Evolutionary conservation across 306 rosid genomes (phyloP).

Genomic region (Calophaca sinica): DNA sequence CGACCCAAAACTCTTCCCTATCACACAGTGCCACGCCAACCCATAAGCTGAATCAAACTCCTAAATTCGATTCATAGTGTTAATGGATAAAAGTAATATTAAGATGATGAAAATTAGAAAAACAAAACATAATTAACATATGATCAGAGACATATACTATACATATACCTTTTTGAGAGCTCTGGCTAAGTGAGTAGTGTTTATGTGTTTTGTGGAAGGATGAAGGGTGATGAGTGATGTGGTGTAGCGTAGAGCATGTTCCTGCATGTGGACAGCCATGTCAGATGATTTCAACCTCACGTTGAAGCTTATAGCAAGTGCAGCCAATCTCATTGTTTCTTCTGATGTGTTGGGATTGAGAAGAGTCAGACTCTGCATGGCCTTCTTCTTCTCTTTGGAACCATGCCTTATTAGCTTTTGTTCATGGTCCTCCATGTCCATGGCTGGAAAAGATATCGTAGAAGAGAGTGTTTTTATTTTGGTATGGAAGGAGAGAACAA

Average conservation of each 20-base stretch:
- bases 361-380: too few relatives aligned
- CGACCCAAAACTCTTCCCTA: conserved; percentile 78
- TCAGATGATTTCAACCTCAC: conserved; percentile 68
- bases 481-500: background rate
- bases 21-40: conserved; percentile 77
- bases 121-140: too few relatives aligned
- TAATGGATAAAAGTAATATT: too few relatives aligned
- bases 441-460: background rate
- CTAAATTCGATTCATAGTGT: conserved; percentile 19
- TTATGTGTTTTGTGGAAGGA: conserved; percentile 46
- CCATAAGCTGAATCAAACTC: conserved; percentile 68
- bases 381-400: conserved; percentile 39
- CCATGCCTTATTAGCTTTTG: background rate
- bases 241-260: conserved; percentile 59
- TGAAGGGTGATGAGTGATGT: conserved; percentile 49
- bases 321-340: conserved; percentile 54
- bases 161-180: conserved; percentile 67
- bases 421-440: conserved; percentile 29
- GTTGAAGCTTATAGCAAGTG: conserved; percentile 63
- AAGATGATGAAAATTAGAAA: background rate
- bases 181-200: conserved; percentile 61
- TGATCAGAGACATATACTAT: too few relatives aligned
- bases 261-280: conserved; percentile 71
- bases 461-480: too few relatives aligned
- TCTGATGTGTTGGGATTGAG: conserved; percentile 1